These are phyloP conservation scores for Backusella tuberculispora DNA, from an alignment of 192 early-diverging fungal genomes.

Conservation along the genomic window DNA sequence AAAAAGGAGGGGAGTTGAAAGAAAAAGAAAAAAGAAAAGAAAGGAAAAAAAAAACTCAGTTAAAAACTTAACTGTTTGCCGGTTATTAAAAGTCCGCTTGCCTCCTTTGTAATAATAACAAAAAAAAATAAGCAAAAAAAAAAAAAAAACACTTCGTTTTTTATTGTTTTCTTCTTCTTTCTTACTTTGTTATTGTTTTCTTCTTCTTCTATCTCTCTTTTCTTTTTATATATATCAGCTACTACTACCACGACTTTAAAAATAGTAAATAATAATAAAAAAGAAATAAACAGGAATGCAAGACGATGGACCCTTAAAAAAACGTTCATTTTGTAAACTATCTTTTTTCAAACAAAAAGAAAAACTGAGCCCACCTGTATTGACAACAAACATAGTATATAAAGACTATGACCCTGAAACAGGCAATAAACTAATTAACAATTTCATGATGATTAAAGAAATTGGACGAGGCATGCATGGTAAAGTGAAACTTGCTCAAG, in stretches of 20 bases:
- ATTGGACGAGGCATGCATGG: conserved; percentile 94
- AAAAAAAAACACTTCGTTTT: no score
- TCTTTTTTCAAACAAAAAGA: conserved; percentile 14
- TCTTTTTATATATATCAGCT: neutral
- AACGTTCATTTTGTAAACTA: conserved; percentile 4
- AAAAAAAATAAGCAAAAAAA: neutral
- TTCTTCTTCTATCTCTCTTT: neutral
- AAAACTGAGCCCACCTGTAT: conserved; percentile 48
- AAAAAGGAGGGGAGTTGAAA: conserved; percentile 1
- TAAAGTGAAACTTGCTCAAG: conserved; percentile 90
- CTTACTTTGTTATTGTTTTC: conserved; percentile 13
- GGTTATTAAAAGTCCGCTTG: neutral
- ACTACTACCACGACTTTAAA: neutral
- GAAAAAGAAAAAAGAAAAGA: conserved; percentile 18
- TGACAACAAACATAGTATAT: conserved; percentile 84
- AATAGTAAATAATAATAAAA: neutral
- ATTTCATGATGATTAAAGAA: conserved; percentile 90
- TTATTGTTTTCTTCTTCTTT: neutral
- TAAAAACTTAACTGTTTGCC: conserved; percentile 13
- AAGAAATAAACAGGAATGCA: neutral
- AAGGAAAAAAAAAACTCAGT: conserved; percentile 13
- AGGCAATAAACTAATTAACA: conserved; percentile 95
- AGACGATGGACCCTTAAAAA: neutral
- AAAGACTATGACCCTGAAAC: conserved; percentile 83
- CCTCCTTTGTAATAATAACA: neutral